These are phyloP conservation scores for Yamadazyma philogaea DNA, from an alignment of 805 yeast genomes.

Conservation along the genomic window DNA sequence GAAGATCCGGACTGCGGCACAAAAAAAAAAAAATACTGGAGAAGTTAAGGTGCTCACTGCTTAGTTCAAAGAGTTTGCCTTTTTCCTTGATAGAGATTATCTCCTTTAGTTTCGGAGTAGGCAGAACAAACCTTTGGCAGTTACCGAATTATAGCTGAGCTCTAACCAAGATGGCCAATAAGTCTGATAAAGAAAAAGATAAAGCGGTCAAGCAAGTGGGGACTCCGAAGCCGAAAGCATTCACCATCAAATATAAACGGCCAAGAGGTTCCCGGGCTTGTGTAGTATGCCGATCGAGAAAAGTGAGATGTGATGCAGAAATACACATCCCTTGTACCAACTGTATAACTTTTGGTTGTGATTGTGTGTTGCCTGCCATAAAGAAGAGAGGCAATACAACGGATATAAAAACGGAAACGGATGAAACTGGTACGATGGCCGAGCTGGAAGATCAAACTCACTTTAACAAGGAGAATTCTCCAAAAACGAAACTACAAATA, in stretches of 20 bases:
- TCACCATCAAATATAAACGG: conserved; percentile 46
- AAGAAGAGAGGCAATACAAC: conserved; percentile 40
- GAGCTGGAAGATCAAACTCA: conserved; percentile 4
- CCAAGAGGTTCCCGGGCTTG: conserved; percentile 73
- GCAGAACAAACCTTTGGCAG: neutral
- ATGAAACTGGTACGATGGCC: conserved; percentile 1
- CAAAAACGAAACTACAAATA: conserved; percentile 10
- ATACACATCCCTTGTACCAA: conserved; percentile 49
- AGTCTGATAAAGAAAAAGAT: conserved; percentile 4
- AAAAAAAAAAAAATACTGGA: too few species aligned
- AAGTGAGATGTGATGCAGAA: conserved; percentile 77
- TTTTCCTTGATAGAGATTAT: neutral
- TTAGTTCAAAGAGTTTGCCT: neutral
- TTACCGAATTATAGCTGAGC: neutral
- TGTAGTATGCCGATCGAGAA: conserved; percentile 71
- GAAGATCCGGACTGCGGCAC: too few species aligned
- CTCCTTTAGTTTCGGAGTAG: neutral
- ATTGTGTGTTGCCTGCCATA: conserved; percentile 64
- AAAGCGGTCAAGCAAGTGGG: conserved; percentile 15
- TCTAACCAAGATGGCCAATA: conserved; percentile 14
- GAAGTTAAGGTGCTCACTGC: too few species aligned
- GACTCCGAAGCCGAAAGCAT: conserved; percentile 36
- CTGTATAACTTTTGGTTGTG: conserved; percentile 69
- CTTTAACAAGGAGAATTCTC: conserved; percentile 4
- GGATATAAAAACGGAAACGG: conserved; percentile 7